These are phyloP conservation scores for Phytophthora citricola DNA, from an alignment of 352 stramenopile genomes.

Conservation along the genomic window DNA sequence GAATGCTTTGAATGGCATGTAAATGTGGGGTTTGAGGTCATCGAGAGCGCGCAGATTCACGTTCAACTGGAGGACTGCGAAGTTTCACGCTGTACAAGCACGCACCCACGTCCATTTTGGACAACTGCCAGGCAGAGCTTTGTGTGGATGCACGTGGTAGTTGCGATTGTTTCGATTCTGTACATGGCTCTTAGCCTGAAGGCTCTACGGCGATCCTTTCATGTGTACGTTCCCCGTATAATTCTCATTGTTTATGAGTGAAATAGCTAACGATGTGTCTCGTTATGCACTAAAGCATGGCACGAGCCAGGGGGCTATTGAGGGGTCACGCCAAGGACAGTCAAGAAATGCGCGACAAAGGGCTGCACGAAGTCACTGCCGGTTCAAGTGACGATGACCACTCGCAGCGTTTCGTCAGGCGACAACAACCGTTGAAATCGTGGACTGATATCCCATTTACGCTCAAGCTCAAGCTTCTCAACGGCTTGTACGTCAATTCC, in stretches of 20 bases:
- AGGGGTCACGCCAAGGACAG: slow-evolving; percentile 3
- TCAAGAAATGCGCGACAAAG: background rate
- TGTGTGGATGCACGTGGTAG: slow-evolving; percentile 79
- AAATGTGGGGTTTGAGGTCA: slow-evolving; percentile 54
- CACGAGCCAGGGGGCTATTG: slow-evolving; percentile 24
- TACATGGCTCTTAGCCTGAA: slow-evolving; percentile 74
- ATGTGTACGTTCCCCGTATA: slow-evolving; percentile 40
- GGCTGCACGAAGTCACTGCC: slow-evolving; percentile 13
- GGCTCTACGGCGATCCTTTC: slow-evolving; percentile 59
- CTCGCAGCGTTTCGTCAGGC: slow-evolving; percentile 2
- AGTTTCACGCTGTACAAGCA: slow-evolving; percentile 55
- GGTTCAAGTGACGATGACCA: slow-evolving; percentile 21
- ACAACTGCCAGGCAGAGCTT: slow-evolving; percentile 63
- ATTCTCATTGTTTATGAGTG: too few species aligned
- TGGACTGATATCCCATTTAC: slow-evolving; percentile 50
- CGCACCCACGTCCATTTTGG: slow-evolving; percentile 53
- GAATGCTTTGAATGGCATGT: slow-evolving; percentile 89
- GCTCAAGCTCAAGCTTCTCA: slow-evolving; percentile 74
- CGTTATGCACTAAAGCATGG: slow-evolving; percentile 20
- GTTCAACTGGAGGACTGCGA: slow-evolving; percentile 68
- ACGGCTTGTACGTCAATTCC: slow-evolving; percentile 59
- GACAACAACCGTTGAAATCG: slow-evolving; percentile 8
- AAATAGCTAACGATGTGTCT: too few species aligned
- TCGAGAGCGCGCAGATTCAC: slow-evolving; percentile 56
- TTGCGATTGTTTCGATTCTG: slow-evolving; percentile 48